Evolutionary conservation across 331 rosid species (phyloP).

Genomic region (Rhamnella rubrinervis): DNA sequence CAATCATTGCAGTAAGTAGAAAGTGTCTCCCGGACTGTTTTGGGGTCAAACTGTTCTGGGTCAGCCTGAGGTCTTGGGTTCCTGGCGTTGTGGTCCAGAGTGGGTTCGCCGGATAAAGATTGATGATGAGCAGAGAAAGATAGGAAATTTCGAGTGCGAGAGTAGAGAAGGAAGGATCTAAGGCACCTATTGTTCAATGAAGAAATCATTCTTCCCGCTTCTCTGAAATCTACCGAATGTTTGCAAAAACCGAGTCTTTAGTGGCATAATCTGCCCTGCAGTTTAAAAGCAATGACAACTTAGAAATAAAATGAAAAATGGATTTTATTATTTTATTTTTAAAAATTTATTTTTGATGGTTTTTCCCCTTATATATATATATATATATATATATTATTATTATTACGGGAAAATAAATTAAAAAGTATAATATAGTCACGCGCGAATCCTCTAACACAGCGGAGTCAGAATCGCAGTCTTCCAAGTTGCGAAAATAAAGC

Average conservation of each 20-base stretch:
- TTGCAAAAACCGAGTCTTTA: neutral
- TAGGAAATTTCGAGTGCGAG: constrained; percentile 18
- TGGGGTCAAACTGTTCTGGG: constrained; percentile 24
- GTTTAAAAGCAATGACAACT: too few relatives aligned
- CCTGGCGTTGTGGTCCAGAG: constrained; percentile 9
- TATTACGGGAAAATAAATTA: too few relatives aligned
- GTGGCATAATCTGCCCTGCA: too few relatives aligned
- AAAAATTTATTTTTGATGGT: too few relatives aligned
- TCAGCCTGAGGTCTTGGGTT: constrained; percentile 10
- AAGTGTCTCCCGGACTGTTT: constrained; percentile 54
- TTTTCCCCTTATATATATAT: too few relatives aligned
- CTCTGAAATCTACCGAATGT: neutral
- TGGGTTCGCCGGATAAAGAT: constrained; percentile 20
- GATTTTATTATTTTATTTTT: too few relatives aligned
- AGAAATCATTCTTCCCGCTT: constrained; percentile 25
- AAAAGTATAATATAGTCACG: too few relatives aligned
- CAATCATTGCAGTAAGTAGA: constrained; percentile 73
- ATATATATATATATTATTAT: too few relatives aligned
- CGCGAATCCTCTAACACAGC: too few relatives aligned
- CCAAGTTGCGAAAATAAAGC: neutral
- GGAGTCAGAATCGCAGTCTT: too few relatives aligned
- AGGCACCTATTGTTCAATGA: constrained; percentile 22
- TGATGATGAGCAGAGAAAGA: constrained; percentile 16
- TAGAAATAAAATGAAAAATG: too few relatives aligned
- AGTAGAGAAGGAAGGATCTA: constrained; percentile 18